These are phyloP conservation scores for Knoxia roxburghii DNA, from an alignment of 257 asterid species.

Conservation along the genomic window DNA sequence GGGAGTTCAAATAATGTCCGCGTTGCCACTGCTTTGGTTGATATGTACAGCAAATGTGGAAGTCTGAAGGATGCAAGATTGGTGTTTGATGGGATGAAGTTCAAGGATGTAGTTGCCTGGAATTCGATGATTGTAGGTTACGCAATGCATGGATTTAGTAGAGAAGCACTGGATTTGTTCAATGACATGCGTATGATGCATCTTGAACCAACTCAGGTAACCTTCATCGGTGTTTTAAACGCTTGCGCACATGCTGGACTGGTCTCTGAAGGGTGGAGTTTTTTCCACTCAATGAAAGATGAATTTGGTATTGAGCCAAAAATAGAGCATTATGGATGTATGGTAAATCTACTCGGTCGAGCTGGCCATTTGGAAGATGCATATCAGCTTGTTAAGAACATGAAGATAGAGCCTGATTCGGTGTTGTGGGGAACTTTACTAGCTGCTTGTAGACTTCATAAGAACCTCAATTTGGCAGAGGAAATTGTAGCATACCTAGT, in stretches of 20 bases:
- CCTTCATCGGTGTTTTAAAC: conserved; percentile 24
- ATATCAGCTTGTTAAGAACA: conserved; percentile 21
- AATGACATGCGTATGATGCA: conserved; percentile 10
- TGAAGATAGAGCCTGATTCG: conserved; percentile 28
- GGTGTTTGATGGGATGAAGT: conserved; percentile 25
- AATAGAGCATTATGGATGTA: conserved; percentile 26
- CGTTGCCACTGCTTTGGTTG: conserved; percentile 31
- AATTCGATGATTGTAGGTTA: conserved; percentile 32
- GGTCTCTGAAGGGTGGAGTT: conserved; percentile 23
- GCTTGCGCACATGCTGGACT: conserved; percentile 32
- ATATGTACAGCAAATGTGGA: conserved; percentile 35
- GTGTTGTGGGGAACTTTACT: conserved; percentile 27
- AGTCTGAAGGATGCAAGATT: conserved; percentile 29
- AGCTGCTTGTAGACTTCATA: conserved; percentile 26
- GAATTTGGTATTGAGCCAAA: conserved; percentile 6
- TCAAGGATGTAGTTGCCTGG: conserved; percentile 26
- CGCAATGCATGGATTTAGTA: conserved; percentile 26
- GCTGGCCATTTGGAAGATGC: conserved; percentile 12
- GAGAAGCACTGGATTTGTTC: conserved; percentile 22
- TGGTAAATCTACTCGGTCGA: conserved; percentile 14
- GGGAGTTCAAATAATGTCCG: conserved; percentile 21
- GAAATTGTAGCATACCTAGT: conserved; percentile 18
- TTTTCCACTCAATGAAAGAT: conserved; percentile 19
- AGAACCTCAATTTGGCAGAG: conserved; percentile 18
- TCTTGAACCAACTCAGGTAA: conserved; percentile 26